These are phyloP conservation scores for Botrytis deweyae DNA, from an alignment of 2,329 filamentous ascomycete species.

Conservation along the genomic window DNA sequence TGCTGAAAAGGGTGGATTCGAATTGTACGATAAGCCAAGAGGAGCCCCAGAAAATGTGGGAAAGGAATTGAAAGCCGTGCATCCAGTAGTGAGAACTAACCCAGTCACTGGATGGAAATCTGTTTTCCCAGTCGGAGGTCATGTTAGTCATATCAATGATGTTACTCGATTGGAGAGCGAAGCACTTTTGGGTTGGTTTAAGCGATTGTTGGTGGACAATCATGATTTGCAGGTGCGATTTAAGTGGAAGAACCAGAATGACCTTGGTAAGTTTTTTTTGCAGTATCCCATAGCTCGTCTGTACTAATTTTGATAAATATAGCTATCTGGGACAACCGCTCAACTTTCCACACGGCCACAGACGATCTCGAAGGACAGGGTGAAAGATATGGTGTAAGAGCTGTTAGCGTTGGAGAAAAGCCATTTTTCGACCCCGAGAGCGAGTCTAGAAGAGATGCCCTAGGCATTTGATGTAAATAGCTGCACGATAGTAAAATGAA, in stretches of 20 bases:
- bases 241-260: constrained; percentile 41
- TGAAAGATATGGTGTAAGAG: constrained; percentile 47
- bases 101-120: constrained; percentile 59
- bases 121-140: constrained; percentile 52
- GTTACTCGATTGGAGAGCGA: constrained; percentile 50
- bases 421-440: constrained; percentile 51
- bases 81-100: constrained; percentile 57
- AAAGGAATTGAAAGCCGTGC: constrained; percentile 48
- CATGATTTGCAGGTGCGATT: constrained; percentile 55
- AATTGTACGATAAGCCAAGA: constrained; percentile 46
- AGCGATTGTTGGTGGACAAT: constrained; percentile 51
- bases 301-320: not conserved
- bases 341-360: constrained; percentile 54
- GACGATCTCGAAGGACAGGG: constrained; percentile 52
- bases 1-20: constrained; percentile 47
- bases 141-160: constrained; percentile 52
- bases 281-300: too few species aligned
- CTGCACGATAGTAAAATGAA: not conserved
- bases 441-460: constrained; percentile 44
- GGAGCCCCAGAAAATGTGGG: constrained; percentile 54
- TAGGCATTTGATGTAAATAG: constrained; percentile 29
- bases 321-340: constrained; percentile 59
- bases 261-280: constrained; percentile 29
- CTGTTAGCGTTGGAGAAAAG: constrained; percentile 51
- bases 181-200: constrained; percentile 52